Evolutionary conservation across 2,329 filamentous ascomycete genomes (phyloP), one percentile per base, ranked within the genome.

Genomic region (Exserohilum rostratum): DNA sequence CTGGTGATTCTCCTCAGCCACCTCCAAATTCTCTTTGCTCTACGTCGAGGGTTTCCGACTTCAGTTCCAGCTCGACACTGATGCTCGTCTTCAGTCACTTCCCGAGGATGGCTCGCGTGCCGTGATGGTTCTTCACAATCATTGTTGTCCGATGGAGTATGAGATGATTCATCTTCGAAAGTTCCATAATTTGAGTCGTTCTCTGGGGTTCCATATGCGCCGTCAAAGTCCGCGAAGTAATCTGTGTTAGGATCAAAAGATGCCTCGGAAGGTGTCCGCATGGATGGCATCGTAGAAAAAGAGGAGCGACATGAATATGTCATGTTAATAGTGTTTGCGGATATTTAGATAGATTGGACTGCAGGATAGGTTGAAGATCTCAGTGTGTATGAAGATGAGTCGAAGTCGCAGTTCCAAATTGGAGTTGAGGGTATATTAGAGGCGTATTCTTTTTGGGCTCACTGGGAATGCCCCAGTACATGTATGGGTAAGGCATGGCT

Each of bases 241-340:
- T 47, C 37, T 6, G 5, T 11, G 6, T 25, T 12, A 9, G 20
- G 6, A 3, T 13, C 2, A 2, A 3, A 7, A 13, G 37, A 37
- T 6, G 22, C 6, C 20, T 47, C 22, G 13, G 44, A 47, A 9
- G 13, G n/a, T 11, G 50, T 43, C 5, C 30, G 22, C 15, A 53
- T 42, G 10, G 44, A 53, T 17, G 43, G 5, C 50, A 47, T 53
- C 7, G 50, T 53, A 7, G 50, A 35, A 13, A 47, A 53, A 6
- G 50, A 53, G 3, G 44, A 53, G 30, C 30, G 30, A 12, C 30
- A 47, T 12, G 50, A 53, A 30, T 43, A 20, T 15, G 15, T n/a
- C 44, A 47, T 53, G 6, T n/a, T 34, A 13, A n/a, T 25, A 7
- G n/a, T 33, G 12, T n/a, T 27, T n/a, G 22, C 11, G 10, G 1